Percentiles rank a stretch among this genome's conserved stretches.
These are phyloP conservation scores for Mucor indicus DNA, from an alignment of 371 early-diverging fungal genomes.

Conservation along the genomic window DNA sequence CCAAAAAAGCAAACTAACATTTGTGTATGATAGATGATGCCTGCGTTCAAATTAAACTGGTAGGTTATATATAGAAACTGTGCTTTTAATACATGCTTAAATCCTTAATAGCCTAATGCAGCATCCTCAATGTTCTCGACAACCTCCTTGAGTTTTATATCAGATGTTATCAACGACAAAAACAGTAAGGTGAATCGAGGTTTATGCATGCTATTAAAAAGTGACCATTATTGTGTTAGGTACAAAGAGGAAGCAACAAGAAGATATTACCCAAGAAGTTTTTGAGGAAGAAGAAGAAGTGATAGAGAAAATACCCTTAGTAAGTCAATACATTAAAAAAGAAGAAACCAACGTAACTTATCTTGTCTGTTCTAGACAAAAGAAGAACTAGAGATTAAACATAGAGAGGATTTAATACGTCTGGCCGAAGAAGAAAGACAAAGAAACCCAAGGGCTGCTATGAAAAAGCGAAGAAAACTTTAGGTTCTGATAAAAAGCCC, in stretches of 20 bases:
- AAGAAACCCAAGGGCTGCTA: background rate
- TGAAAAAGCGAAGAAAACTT: slow-evolving; percentile 1
- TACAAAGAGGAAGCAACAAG: background rate
- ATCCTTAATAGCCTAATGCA: background rate
- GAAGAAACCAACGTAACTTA: background rate
- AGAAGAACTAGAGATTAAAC: slow-evolving; percentile 1
- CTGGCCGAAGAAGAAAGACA: slow-evolving; percentile 1
- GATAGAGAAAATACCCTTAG: too few species aligned
- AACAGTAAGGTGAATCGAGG: background rate
- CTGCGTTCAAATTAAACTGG: slow-evolving; percentile 1
- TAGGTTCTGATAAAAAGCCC: too few species aligned
- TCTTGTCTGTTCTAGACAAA: background rate
- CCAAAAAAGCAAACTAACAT: background rate
- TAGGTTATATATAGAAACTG: background rate
- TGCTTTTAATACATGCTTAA: too few species aligned
- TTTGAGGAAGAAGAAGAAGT: too few species aligned
- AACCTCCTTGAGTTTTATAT: background rate
- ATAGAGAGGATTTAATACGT: background rate
- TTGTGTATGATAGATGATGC: slow-evolving; percentile 1
- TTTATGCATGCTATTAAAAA: too few species aligned
- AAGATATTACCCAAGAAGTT: too few species aligned
- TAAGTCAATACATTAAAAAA: too few species aligned
- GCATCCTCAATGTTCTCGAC: slow-evolving; percentile 1
- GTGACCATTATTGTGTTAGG: background rate
- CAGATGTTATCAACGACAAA: background rate